Evolutionary conservation across 2,329 filamentous ascomycete species (phyloP).

Genomic region (Colletotrichum echinochloae): DNA sequence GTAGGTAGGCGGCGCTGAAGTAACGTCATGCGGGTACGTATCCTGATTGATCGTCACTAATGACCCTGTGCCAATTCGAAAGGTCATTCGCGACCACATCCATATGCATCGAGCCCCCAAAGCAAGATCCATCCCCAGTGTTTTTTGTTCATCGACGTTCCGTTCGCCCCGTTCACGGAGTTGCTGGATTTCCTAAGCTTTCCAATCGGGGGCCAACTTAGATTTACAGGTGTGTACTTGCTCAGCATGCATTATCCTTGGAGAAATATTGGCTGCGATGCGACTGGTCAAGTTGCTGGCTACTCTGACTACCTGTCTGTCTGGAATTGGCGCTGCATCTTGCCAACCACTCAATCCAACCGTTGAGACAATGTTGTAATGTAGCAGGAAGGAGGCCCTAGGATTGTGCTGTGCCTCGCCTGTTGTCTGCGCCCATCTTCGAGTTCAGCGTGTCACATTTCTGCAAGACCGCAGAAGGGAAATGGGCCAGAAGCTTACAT

Average conservation of each 20-base stretch:
- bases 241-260: not conserved
- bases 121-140: not conserved
- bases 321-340: not conserved
- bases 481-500: not conserved
- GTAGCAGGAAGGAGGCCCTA: not conserved
- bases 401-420: slow-evolving; percentile 1
- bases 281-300: slow-evolving; percentile 3
- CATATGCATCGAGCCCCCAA: not conserved
- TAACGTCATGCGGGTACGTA: slow-evolving; percentile 21
- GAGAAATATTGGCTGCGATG: not conserved
- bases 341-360: not conserved
- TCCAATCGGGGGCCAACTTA: not conserved
- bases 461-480: not conserved
- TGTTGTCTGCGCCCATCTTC: not conserved
- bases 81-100: not conserved
- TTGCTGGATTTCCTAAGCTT: not conserved
- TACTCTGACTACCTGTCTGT: not conserved
- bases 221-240: not conserved
- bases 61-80: slow-evolving; percentile 16
- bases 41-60: not conserved
- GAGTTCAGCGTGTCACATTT: not conserved
- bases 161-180: not conserved
- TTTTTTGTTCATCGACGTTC: not conserved
- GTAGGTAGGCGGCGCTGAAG: not conserved
- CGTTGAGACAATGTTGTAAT: not conserved